A percentile compares a stretch with the other conserved stretches of the same genome.
phyloP scores from a whole-genome alignment of 1,284 basidiomycete species.

The Cyathus olla region DNA sequence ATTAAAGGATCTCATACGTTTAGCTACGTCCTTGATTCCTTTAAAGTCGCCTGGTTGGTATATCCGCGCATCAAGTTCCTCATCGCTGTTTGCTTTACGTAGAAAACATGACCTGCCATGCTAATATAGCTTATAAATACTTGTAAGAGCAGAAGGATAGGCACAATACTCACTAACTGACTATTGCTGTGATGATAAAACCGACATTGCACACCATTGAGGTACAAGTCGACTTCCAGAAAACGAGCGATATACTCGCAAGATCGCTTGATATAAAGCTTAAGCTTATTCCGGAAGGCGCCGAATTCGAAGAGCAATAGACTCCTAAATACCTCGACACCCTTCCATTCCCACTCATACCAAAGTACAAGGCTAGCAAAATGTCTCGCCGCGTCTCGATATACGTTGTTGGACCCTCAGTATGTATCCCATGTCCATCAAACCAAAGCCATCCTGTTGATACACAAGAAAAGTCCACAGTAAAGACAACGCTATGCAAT shows the following conservation, averaged over 20 bases:
- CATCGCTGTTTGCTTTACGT: constrained; percentile 61
- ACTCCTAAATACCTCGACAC: neutral
- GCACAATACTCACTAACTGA: constrained; percentile 60
- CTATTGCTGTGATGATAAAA: constrained; percentile 79
- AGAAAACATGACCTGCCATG: constrained; percentile 72
- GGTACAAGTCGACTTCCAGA: constrained; percentile 62
- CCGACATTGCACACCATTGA: constrained; percentile 70
- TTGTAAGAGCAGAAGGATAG: no score
- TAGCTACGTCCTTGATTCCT: constrained; percentile 70
- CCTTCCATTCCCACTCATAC: no score
- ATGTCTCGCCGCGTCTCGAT: no score
- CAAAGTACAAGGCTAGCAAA: no score
- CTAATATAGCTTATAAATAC: no score
- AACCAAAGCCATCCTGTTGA: no score
- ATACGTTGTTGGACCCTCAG: constrained; percentile 68
- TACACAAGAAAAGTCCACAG: constrained; percentile 53
- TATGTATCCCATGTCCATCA: no score
- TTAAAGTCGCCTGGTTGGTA: constrained; percentile 67
- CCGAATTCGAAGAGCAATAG: neutral
- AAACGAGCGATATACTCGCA: constrained; percentile 70
- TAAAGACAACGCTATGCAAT: constrained; percentile 73
- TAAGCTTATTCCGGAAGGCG: constrained; percentile 58
- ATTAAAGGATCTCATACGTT: constrained; percentile 53
- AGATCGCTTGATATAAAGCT: constrained; percentile 53
- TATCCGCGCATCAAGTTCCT: constrained; percentile 65